Evolutionary conservation across 176 grass and related monocot genomes (phyloP), one percentile per base, ranked within the genome.

Genomic region (Urochloa ruziziensis): DNA sequence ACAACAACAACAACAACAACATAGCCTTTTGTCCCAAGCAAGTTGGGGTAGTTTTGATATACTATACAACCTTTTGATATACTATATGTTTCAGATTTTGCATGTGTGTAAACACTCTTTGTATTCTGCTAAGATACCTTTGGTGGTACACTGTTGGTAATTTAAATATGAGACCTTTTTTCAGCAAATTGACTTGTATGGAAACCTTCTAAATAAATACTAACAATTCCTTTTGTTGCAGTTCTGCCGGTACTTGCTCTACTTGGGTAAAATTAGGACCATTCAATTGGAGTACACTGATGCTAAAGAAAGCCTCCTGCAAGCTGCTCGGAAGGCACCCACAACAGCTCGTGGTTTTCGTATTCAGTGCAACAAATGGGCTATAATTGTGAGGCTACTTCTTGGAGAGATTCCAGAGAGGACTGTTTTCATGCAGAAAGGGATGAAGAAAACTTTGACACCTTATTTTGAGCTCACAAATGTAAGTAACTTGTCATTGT

Each of bases 301-400:
- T 88, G 94, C 94, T 59, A 94, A 94, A 83, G 94, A 97, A 84
- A 97, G 94, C 74, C 86, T 97, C 25, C 66, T 97, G 69, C 94
- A 97, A 89, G 94, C 89, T 86, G 89, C 94, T 77, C 67, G 94
- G 18, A 97, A 97, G 64, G 94, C 94, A 60, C 94, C 94, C 24
- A 86, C 80, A 3, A 67, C 91, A 43, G 94, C 94, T 21, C 70
- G 85, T 73, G 94, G 94, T 21, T 97, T 94, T 57, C 89, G 89
- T 42, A 94, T 94, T 42, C 94, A 97, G n/a, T 97, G 94, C 87
- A 97, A 94, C 75, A 97, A 97, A 75, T 94, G 94, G 94, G 94
- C 89, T 78, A 73, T 97, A 25, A 81, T 97, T 65, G 89, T 97
- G 24, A 83, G 94, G 24, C 68, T 97, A 32, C 84, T 97, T n/a